Evolutionary conservation across 2,329 filamentous ascomycete genomes (phyloP).

Genomic region (Microcera coccophila): DNA sequence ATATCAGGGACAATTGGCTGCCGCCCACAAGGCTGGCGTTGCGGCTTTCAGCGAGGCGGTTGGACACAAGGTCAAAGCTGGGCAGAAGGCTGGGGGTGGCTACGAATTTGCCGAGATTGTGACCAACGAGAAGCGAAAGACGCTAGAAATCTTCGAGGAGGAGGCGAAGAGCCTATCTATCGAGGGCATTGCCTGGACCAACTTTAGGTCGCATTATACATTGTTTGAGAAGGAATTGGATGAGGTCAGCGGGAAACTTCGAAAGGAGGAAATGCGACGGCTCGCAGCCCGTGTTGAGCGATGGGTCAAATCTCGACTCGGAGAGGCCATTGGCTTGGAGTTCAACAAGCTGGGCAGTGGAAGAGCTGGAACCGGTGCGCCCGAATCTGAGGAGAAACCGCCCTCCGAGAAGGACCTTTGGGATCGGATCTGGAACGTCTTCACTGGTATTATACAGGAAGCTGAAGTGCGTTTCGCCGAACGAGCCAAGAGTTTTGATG

Average conservation of each 20-base stretch:
- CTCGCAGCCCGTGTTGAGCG: constrained; percentile 87
- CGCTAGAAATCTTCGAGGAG: constrained; percentile 69
- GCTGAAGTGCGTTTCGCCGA: constrained; percentile 83
- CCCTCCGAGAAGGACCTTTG: constrained; percentile 79
- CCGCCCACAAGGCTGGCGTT: constrained; percentile 86
- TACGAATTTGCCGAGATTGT: constrained; percentile 98
- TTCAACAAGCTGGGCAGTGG: constrained; percentile 95
- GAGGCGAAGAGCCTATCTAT: constrained; percentile 73
- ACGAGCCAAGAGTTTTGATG: constrained; percentile 88
- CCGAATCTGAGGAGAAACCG: constrained; percentile 71
- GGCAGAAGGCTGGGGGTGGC: constrained; percentile 82
- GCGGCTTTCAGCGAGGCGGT: constrained; percentile 83
- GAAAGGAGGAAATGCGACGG: constrained; percentile 94
- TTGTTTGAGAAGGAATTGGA: constrained; percentile 89
- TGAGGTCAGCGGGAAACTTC: constrained; percentile 76
- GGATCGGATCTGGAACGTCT: constrained; percentile 91
- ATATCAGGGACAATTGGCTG: constrained; percentile 81
- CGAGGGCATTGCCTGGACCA: constrained; percentile 79
- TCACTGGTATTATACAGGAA: constrained; percentile 76
- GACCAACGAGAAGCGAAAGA: constrained; percentile 70
- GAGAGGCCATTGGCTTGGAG: constrained; percentile 83
- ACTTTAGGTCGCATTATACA: constrained; percentile 73
- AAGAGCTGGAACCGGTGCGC: constrained; percentile 74
- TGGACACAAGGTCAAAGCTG: constrained; percentile 77
- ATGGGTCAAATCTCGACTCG: constrained; percentile 84